A percentile compares a stretch with the other conserved stretches of the same genome.
phyloP scores from a whole-genome alignment of 2,329 filamentous ascomycete genomes.

The Colletotrichum melonis region DNA sequence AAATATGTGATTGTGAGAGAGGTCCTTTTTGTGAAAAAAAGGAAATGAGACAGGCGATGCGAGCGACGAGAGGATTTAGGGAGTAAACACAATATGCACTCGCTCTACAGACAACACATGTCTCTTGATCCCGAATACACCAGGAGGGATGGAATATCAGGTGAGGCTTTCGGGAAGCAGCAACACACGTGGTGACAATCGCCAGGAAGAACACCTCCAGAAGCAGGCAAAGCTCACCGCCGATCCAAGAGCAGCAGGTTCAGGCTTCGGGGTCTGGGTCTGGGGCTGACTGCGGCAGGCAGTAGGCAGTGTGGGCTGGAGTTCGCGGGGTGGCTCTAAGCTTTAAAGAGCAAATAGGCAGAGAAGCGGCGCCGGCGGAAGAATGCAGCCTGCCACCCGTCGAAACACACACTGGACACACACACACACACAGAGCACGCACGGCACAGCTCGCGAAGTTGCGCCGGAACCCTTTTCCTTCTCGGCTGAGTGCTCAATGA shows the following conservation, averaged over 20 bases:
- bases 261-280: constrained; percentile 10
- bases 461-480: constrained; percentile 20
- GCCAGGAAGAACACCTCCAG: constrained; percentile 14
- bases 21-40: neutral
- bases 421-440: neutral
- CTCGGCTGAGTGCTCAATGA: constrained; percentile 13
- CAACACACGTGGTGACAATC: constrained; percentile 22
- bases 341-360: constrained; percentile 16
- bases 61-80: neutral
- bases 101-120: constrained; percentile 30
- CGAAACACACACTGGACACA: constrained; percentile 14
- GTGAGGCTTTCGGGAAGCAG: constrained; percentile 23
- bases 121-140: constrained; percentile 1
- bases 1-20: neutral
- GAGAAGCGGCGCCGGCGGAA: constrained; percentile 21
- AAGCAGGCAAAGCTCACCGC: constrained; percentile 31
- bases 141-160: neutral
- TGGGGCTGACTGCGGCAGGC: constrained; percentile 28
- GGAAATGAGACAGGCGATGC: neutral
- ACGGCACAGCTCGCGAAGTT: constrained; percentile 8
- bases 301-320: constrained; percentile 9
- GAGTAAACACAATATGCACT: constrained; percentile 25
- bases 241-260: constrained; percentile 14
- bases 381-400: constrained; percentile 30
- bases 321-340: constrained; percentile 28